phyloP scores from a whole-genome alignment of 2,329 filamentous ascomycete species.

The Orbilia ellipsospora region DNA sequence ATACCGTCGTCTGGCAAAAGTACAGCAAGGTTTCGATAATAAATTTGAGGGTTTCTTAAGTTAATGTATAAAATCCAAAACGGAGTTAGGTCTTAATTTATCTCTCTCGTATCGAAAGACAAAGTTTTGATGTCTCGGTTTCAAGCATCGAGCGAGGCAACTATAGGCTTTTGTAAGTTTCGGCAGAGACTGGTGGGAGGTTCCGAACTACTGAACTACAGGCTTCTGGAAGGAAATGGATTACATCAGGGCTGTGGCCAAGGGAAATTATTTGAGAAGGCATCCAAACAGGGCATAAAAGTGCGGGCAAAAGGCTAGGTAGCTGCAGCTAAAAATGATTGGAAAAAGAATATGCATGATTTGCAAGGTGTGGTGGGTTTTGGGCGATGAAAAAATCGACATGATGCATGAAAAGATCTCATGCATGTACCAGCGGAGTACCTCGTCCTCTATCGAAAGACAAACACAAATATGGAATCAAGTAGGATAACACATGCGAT shows the following conservation, averaged over 20 bases:
- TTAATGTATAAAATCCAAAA: conserved; percentile 32
- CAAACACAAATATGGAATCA: conserved; percentile 34
- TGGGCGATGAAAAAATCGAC: conserved; percentile 25
- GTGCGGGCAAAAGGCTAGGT: conserved; percentile 38
- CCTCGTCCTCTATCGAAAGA: conserved; percentile 7
- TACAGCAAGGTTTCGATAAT: conserved; percentile 13
- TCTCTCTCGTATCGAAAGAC: conserved; percentile 34
- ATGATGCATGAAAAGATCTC: conserved; percentile 41
- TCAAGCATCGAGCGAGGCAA: conserved; percentile 28
- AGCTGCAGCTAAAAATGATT: conserved; percentile 17
- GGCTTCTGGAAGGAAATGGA: conserved; percentile 43
- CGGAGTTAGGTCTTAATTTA: conserved; percentile 11
- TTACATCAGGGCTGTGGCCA: conserved; percentile 26
- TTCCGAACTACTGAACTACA: conserved; percentile 33
- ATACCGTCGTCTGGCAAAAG: not conserved
- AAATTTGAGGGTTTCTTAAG: conserved; percentile 18
- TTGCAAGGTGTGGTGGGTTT: conserved; percentile 17
- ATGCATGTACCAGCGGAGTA: conserved; percentile 35
- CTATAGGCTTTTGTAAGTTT: conserved; percentile 35
- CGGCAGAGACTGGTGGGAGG: conserved; percentile 26
- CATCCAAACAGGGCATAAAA: conserved; percentile 42
- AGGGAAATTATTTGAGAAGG: conserved; percentile 45
- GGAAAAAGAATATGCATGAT: conserved; percentile 37
- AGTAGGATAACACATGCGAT: conserved; percentile 12
- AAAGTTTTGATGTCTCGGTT: conserved; percentile 43